Conservation (phyloP, 192 early-diverging fungal genomes). For the Kappamyces sp. region DNA sequence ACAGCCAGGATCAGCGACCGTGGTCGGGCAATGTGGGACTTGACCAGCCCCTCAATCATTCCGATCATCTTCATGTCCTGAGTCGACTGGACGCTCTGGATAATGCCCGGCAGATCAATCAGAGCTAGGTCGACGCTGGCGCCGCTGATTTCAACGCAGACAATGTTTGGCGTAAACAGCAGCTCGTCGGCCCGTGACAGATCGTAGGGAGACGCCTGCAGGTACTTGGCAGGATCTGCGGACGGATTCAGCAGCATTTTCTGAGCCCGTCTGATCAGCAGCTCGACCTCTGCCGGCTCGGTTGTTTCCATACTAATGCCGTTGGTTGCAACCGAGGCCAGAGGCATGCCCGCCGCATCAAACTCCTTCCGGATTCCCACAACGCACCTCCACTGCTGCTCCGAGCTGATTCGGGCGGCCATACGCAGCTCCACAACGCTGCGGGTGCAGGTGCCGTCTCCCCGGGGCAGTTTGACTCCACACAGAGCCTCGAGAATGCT, state of each 20-base stretch:
- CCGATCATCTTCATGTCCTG: conserved; percentile 41
- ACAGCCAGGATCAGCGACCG: conserved; percentile 51
- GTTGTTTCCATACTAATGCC: no score
- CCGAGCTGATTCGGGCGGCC: neutral
- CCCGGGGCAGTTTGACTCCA: conserved; percentile 41
- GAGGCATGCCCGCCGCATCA: conserved; percentile 24
- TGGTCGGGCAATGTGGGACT: conserved; percentile 40
- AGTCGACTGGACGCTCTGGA: conserved; percentile 34
- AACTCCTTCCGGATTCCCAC: conserved; percentile 45
- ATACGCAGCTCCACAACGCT: conserved; percentile 52
- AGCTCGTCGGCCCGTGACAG: conserved; percentile 37
- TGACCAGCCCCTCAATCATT: conserved; percentile 42
- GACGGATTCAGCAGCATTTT: conserved; percentile 53
- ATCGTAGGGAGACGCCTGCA: conserved; percentile 22
- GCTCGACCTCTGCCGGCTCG: conserved; percentile 30
- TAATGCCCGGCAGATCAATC: conserved; percentile 60
- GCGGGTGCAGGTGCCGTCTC: conserved; percentile 49
- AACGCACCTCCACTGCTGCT: conserved; percentile 33
- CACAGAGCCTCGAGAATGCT: conserved; percentile 48
- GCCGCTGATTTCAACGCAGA: conserved; percentile 50
- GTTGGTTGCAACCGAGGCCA: conserved; percentile 7
- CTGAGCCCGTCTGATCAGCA: conserved; percentile 43
- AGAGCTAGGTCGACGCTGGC: conserved; percentile 48
- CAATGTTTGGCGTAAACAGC: conserved; percentile 44
- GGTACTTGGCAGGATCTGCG: conserved; percentile 24